Evolutionary conservation across 1,284 basidiomycete species (phyloP).

Genomic region (Lignosus rhinocerotis): DNA sequence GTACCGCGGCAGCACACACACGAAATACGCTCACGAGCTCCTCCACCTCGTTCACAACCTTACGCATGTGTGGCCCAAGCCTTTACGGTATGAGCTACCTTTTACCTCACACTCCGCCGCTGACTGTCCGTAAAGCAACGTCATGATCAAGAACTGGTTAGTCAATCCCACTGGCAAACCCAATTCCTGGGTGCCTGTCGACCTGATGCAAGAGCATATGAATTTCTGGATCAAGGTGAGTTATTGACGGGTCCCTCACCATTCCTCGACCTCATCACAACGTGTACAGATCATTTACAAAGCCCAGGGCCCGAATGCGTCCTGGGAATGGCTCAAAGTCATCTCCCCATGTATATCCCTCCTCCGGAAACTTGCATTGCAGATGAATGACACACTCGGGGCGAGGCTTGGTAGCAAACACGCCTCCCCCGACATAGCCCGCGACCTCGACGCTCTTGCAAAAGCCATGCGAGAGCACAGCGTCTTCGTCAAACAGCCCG

Average conservation of each 20-base stretch:
- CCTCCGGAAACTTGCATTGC: constrained; percentile 33
- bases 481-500: not conserved
- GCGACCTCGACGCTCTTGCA: not conserved
- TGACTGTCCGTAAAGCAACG: constrained; percentile 24
- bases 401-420: constrained; percentile 34
- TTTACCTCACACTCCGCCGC: not conserved
- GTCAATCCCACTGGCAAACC: constrained; percentile 37
- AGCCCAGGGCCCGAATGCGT: constrained; percentile 37
- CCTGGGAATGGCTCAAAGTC: constrained; percentile 42
- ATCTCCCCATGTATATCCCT: constrained; percentile 39
- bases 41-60: constrained; percentile 41
- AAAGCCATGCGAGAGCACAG: not conserved
- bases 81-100: constrained; percentile 36
- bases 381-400: constrained; percentile 34
- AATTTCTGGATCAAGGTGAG: constrained; percentile 41
- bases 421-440: constrained; percentile 27
- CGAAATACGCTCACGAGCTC: constrained; percentile 43
- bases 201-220: constrained; percentile 44
- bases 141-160: constrained; percentile 42
- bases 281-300: constrained; percentile 35
- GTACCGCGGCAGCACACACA: constrained; percentile 31
- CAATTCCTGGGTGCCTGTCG: constrained; percentile 35
- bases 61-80: constrained; percentile 37
- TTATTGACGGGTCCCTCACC: too few species aligned
- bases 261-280: too few species aligned